These are phyloP conservation scores for Aspergillus brunneoviolaceus DNA, from an alignment of 2,329 filamentous ascomycete genomes.

Conservation along the genomic window DNA sequence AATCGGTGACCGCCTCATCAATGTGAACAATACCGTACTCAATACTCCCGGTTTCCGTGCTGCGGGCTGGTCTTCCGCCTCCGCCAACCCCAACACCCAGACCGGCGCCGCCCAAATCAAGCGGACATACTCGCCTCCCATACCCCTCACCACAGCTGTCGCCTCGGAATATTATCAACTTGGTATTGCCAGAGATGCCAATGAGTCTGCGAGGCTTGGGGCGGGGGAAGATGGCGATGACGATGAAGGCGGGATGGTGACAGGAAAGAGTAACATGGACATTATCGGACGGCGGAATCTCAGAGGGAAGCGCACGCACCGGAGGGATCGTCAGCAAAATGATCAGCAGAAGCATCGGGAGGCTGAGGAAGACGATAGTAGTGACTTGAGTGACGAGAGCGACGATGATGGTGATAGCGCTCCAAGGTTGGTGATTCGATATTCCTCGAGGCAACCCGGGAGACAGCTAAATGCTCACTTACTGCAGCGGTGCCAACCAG, in stretches of 20 bases:
- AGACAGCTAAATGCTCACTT: slow-evolving; percentile 19
- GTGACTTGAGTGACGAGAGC: slow-evolving; percentile 65
- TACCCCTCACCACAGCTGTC: slow-evolving; percentile 58
- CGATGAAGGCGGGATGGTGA: slow-evolving; percentile 64
- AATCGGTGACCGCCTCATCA: slow-evolving; percentile 65
- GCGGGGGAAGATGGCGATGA: slow-evolving; percentile 55
- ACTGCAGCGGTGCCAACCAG: slow-evolving; percentile 70
- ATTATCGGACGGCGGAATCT: slow-evolving; percentile 51
- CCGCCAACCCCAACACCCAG: slow-evolving; percentile 34
- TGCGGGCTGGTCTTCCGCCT: slow-evolving; percentile 57
- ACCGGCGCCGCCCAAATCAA: slow-evolving; percentile 56
- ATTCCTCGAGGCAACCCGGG: neutral
- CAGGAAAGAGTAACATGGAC: slow-evolving; percentile 57
- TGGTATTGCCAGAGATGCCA: slow-evolving; percentile 32
- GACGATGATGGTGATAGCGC: slow-evolving; percentile 58
- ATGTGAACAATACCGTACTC: slow-evolving; percentile 61
- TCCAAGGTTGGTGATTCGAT: slow-evolving; percentile 31
- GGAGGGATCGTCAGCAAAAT: slow-evolving; percentile 44
- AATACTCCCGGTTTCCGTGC: slow-evolving; percentile 65
- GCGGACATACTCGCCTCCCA: slow-evolving; percentile 65
- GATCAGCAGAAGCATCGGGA: slow-evolving; percentile 55
- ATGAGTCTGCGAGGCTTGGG: slow-evolving; percentile 24
- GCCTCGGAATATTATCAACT: slow-evolving; percentile 63
- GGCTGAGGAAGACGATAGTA: slow-evolving; percentile 64
- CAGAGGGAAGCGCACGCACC: slow-evolving; percentile 32